Base-by-base conservation (phyloP, 2,329 filamentous ascomycete genomes). In the Aspergillus fischeri region DNA sequence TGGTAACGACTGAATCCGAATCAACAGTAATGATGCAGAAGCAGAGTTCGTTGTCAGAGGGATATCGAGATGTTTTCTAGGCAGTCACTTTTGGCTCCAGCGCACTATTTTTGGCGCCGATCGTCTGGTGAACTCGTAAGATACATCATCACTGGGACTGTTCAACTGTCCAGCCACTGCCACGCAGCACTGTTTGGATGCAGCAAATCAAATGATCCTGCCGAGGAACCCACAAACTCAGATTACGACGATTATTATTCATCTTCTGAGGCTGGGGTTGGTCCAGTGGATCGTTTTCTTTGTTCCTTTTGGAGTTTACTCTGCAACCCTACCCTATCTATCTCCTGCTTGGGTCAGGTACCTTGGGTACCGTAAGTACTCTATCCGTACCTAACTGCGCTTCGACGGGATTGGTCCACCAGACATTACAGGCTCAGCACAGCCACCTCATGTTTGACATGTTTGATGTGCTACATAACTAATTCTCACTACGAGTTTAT, bases 61-160 rank as follows among this genome's bases (percentile, higher is more conserved):
- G 14, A 25, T 25, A 48, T 52, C 48, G 44, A 48, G 51, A 32
- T 38, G 51, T 6, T 29, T 60, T 14, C 49, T 60, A 60, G 58
- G 59, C 58, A 58, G 60, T 52, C 55, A 52, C 55, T 60, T 60
- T 62, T 42, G 32, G 32, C 32, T 38, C 14, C 3, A 5, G 14
- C 32, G 56, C 54, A 27, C 57, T 62, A 62, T 62, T 62, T 62
- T 62, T 60, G 60, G 59, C 47, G 57, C 51, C 25, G 60, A 62
- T 62, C 57, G 27, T 48, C 25, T 35, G 41, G 47, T 11, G 45
- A 49, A 38, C 14, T 38, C 32, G 32, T 35, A 24, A 49, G 10
- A 32, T 49, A 9, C 41, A 51, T 17, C 38, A 44, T 49, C 24
- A 35, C 24, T 49, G 32, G 14, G 14, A 38, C 32, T 17, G 32